phyloP scores from a whole-genome alignment of 2,329 filamentous ascomycete species.

The Cytospora mali region DNA sequence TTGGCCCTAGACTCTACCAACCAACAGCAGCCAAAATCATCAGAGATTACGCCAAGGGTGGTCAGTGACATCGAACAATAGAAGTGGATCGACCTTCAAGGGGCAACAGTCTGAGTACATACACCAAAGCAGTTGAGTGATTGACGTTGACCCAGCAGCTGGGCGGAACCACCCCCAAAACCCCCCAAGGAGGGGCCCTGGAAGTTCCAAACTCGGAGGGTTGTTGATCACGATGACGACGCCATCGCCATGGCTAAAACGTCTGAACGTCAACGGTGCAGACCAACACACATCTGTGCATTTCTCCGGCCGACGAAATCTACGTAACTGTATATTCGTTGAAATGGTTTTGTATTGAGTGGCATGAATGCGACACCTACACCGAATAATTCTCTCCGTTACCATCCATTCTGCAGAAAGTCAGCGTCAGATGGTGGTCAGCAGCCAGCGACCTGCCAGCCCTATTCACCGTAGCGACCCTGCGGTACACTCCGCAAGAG shows the following conservation, averaged over 20 bases:
- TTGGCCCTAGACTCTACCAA: neutral
- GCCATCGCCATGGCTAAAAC: neutral
- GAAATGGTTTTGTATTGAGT: neutral
- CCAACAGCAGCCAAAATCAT: neutral
- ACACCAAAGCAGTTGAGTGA: neutral
- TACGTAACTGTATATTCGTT: neutral
- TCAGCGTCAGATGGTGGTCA: neutral
- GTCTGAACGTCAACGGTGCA: neutral
- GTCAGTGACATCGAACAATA: too few relatives aligned
- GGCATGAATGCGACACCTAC: neutral
- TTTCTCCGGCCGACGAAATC: too few relatives aligned
- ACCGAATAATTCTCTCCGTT: neutral
- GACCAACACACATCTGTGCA: too few relatives aligned
- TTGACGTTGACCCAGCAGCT: neutral
- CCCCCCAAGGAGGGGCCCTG: neutral
- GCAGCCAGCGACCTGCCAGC: slow-evolving; percentile 4
- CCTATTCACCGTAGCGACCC: neutral
- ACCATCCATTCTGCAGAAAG: neutral
- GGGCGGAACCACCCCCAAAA: neutral
- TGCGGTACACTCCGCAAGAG: neutral
- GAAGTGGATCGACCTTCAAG: neutral
- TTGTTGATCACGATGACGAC: neutral
- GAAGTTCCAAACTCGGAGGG: too few relatives aligned
- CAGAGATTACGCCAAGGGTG: neutral
- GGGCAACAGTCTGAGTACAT: neutral